Evolutionary conservation across 2,329 filamentous ascomycete species (phyloP).

Genomic region (Cadophora luteo-olivacea): DNA sequence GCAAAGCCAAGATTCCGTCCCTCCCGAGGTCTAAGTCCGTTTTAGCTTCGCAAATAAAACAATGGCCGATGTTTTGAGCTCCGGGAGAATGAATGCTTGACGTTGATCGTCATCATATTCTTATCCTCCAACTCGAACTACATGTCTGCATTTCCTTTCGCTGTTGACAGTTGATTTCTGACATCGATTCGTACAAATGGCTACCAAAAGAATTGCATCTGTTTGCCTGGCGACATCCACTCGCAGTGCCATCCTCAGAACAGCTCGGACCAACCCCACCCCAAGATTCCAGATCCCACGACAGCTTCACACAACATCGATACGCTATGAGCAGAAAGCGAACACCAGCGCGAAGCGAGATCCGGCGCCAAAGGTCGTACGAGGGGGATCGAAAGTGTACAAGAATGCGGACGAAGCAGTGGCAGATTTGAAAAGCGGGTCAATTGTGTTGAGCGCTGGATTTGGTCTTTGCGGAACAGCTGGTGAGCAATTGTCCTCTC

Average conservation of each 20-base stretch:
- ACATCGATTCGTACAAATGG: constrained; percentile 26
- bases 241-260: constrained; percentile 19
- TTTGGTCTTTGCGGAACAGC: constrained; percentile 84
- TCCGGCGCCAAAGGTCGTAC: constrained; percentile 35
- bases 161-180: background rate
- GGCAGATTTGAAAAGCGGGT: constrained; percentile 57
- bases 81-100: background rate
- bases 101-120: constrained; percentile 7
- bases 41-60: constrained; percentile 9
- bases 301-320: constrained; percentile 30
- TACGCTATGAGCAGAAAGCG: constrained; percentile 33
- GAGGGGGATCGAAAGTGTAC: constrained; percentile 39
- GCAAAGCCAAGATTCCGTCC: background rate
- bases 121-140: background rate
- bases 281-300: constrained; percentile 21
- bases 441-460: constrained; percentile 75
- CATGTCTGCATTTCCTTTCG: background rate
- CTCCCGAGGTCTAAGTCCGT: background rate
- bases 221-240: constrained; percentile 29
- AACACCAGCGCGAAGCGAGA: constrained; percentile 36
- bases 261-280: constrained; percentile 24
- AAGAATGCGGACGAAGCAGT: constrained; percentile 41
- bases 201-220: constrained; percentile 34
- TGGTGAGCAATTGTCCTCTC: constrained; percentile 50
- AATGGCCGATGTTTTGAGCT: background rate